Evolutionary conservation across 73 alveolate species (phyloP).

Genomic region (Tetrahymena elliotti): DNA sequence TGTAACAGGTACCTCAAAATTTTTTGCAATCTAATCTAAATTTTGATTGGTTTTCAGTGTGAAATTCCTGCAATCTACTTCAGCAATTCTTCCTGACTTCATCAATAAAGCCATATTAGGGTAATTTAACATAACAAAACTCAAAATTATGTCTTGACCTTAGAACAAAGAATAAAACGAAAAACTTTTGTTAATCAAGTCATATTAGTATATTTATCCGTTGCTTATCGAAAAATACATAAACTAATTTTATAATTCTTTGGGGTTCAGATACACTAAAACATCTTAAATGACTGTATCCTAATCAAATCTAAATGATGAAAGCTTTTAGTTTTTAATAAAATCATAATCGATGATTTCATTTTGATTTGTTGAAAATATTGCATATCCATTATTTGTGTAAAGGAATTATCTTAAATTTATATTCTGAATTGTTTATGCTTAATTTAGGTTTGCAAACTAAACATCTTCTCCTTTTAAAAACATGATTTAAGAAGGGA

Average conservation of each 20-base stretch:
- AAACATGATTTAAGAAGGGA: neutral
- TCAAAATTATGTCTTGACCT: neutral
- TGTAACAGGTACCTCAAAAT: neutral
- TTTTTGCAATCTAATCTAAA: too few relatives aligned
- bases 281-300: neutral
- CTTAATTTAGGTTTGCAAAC: neutral
- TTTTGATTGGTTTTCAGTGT: neutral
- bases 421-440: neutral
- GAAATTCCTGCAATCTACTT: neutral
- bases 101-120: neutral
- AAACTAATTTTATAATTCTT: neutral
- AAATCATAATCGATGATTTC: neutral
- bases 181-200: neutral
- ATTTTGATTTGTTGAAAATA: neutral
- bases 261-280: neutral
- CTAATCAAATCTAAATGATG: neutral
- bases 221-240: neutral
- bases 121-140: neutral
- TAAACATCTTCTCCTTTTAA: neutral
- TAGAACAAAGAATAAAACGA: neutral
- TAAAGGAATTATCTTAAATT: neutral
- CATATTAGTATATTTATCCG: neutral
- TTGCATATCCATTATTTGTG: neutral
- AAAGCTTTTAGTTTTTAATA: too few relatives aligned
- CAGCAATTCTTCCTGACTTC: neutral